These are phyloP conservation scores for Colletotrichum sp. DNA, from an alignment of 2,329 filamentous ascomycete genomes.

Conservation along the genomic window DNA sequence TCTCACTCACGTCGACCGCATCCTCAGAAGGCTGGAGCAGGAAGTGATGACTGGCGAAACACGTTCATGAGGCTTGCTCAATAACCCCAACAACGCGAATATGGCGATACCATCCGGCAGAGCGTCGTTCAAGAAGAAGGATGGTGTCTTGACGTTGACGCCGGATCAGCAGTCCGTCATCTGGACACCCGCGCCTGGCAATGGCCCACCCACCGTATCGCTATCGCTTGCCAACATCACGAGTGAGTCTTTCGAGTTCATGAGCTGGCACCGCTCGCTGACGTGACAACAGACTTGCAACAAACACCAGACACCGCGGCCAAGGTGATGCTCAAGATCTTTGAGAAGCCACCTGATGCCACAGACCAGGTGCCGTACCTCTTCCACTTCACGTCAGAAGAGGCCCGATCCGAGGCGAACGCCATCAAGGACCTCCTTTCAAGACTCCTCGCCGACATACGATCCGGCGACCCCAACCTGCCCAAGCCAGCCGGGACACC, in stretches of 20 bases:
- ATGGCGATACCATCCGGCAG: conserved; percentile 70
- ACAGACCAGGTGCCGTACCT: conserved; percentile 74
- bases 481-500: conserved; percentile 48
- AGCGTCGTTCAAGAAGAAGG: conserved; percentile 92
- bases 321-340: conserved; percentile 94
- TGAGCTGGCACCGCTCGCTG: conserved; percentile 1
- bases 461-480: conserved; percentile 58
- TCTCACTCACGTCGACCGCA: background rate
- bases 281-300: conserved; percentile 74
- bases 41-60: background rate
- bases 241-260: conserved; percentile 61
- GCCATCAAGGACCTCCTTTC: conserved; percentile 83
- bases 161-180: conserved; percentile 75
- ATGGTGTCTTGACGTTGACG: conserved; percentile 81
- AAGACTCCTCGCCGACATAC: conserved; percentile 73
- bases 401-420: conserved; percentile 84
- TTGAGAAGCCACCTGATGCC: conserved; percentile 69
- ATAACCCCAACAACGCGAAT: background rate
- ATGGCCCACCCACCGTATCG: conserved; percentile 68
- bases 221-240: conserved; percentile 79
- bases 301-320: conserved; percentile 87
- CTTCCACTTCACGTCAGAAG: conserved; percentile 86
- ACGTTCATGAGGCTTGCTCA: background rate
- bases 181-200: conserved; percentile 77
- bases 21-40: background rate